Evolutionary conservation across 129 eudicot genomes (phyloP).

Genomic region (Chrysanthemum makinoi): DNA sequence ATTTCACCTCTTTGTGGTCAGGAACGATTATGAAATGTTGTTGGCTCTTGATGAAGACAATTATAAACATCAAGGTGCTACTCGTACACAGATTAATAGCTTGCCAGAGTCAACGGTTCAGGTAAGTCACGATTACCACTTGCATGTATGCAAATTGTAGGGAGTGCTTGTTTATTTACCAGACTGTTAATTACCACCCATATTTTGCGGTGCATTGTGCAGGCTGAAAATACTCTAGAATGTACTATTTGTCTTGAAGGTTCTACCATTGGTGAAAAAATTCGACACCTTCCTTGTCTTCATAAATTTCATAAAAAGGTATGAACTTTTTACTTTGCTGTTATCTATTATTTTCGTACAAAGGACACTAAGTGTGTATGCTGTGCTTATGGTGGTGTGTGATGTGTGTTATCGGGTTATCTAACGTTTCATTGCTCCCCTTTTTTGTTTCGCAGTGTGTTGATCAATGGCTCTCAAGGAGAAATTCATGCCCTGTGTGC

Average conservation of each 20-base stretch:
- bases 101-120: conserved; percentile 76
- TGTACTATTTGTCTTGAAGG: conserved; percentile 78
- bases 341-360: neutral
- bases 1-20: conserved; percentile 21
- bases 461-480: conserved; percentile 78
- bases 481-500: conserved; percentile 74
- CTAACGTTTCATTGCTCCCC: too few relatives aligned
- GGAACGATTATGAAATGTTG: conserved; percentile 80
- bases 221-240: conserved; percentile 62
- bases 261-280: conserved; percentile 64
- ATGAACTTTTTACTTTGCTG: conserved; percentile 3
- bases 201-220: neutral
- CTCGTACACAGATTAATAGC: conserved; percentile 53
- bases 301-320: conserved; percentile 91
- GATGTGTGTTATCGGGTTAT: neutral
- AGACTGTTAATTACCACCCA: neutral
- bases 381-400: neutral
- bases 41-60: conserved; percentile 91
- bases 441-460: conserved; percentile 55
- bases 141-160: conserved; percentile 8
- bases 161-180: neutral
- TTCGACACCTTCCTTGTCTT: conserved; percentile 88
- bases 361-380: conserved; percentile 2
- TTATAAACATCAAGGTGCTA: conserved; percentile 68
- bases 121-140: conserved; percentile 32